Percentiles rank a stretch among this genome's conserved stretches.
Conservation (phyloP, 441 rosid species). For the Mallotus japonicus region DNA sequence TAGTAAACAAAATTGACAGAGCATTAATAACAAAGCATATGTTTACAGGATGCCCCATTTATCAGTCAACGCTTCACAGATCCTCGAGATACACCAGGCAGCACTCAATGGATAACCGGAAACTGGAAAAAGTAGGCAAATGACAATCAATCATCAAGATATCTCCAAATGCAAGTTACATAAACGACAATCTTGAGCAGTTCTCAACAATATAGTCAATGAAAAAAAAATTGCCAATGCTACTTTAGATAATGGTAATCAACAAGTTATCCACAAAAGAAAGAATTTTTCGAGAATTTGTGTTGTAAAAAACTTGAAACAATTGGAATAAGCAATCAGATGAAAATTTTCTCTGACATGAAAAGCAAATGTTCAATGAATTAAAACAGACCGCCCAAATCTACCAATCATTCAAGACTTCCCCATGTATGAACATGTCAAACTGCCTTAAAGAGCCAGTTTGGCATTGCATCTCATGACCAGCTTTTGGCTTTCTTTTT, state of each 20-base stretch:
- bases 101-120: constrained; percentile 35
- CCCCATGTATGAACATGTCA: background rate
- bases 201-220: background rate
- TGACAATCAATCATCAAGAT: background rate
- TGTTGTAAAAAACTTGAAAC: background rate
- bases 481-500: no score
- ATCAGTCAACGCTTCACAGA: constrained; percentile 28
- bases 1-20: background rate
- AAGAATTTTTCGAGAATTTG: background rate
- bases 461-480: no score
- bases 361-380: background rate
- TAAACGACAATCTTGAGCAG: background rate
- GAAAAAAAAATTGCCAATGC: background rate
- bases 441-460: no score
- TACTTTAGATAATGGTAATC: background rate
- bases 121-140: constrained; percentile 14
- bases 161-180: background rate
- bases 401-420: background rate
- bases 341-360: background rate
- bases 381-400: background rate
- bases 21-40: background rate
- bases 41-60: constrained; percentile 27
- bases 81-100: constrained; percentile 35
- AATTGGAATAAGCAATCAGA: background rate
- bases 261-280: background rate